Conservation (phyloP, 495 filamentous ascomycete species). For the Penicillium herquei region DNA sequence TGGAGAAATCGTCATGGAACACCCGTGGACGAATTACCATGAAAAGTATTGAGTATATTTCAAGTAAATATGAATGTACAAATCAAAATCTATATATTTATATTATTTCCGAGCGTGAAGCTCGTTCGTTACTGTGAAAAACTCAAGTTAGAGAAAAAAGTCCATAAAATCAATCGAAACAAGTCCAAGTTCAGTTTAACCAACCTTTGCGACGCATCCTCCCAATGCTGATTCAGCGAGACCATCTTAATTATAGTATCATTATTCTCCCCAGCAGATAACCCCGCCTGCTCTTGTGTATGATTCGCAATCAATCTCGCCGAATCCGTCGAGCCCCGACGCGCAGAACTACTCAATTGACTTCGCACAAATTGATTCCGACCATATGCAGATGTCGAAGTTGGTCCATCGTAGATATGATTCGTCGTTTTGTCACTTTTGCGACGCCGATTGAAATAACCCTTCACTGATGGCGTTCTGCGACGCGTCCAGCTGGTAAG, state of each 20-base stretch:
- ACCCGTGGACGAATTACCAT: too few relatives aligned
- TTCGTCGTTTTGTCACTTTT: not conserved
- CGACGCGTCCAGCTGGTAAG: not conserved
- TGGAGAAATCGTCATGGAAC: too few relatives aligned
- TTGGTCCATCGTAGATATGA: not conserved
- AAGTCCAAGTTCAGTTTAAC: not conserved
- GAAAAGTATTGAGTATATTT: too few relatives aligned
- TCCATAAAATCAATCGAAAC: not conserved
- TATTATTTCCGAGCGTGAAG: too few relatives aligned
- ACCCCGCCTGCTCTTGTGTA: not conserved
- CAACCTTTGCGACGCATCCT: slow-evolving; percentile 3
- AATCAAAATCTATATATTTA: too few relatives aligned
- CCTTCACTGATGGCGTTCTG: not conserved
- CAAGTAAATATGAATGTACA: too few relatives aligned
- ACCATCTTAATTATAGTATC: slow-evolving; percentile 6
- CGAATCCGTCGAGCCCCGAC: not conserved
- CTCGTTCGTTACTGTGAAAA: not conserved
- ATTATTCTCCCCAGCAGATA: not conserved
- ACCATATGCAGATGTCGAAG: not conserved
- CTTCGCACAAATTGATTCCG: not conserved
- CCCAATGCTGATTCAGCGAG: slow-evolving; percentile 6
- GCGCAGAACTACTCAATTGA: not conserved
- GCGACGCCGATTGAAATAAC: not conserved
- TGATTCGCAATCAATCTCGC: not conserved
- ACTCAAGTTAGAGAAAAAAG: not conserved